Evolutionary conservation across 176 grass and related monocot species (phyloP).

Genomic region (Thinopyrum elongatum): DNA sequence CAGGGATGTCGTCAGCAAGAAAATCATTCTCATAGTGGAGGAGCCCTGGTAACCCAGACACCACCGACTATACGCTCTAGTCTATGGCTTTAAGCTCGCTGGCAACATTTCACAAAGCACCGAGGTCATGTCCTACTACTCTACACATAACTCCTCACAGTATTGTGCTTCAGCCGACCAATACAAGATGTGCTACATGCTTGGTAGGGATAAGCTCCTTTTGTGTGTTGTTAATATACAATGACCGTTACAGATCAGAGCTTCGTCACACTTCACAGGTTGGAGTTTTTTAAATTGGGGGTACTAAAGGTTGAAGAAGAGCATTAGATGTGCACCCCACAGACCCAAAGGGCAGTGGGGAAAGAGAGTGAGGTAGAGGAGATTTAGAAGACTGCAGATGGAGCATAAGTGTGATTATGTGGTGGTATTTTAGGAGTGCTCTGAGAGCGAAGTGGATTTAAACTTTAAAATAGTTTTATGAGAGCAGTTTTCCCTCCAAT

Average conservation of each 20-base stretch:
- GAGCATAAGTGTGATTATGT: conserved; percentile 2
- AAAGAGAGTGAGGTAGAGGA: not conserved
- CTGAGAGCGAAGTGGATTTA: not conserved
- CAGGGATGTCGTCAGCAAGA: not conserved
- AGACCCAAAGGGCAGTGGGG: not conserved
- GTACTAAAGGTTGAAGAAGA: not conserved
- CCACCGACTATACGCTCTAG: not conserved
- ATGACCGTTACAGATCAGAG: not conserved
- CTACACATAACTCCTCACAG: not conserved
- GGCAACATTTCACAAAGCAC: not conserved
- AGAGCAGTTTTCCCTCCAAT: not conserved
- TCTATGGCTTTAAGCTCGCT: not conserved
- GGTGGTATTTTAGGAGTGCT: not conserved
- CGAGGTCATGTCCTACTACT: not conserved
- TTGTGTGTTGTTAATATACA: not conserved
- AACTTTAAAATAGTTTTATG: not conserved
- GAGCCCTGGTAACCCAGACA: not conserved
- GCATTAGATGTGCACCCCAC: not conserved
- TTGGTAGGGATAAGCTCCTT: not conserved
- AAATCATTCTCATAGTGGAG: not conserved
- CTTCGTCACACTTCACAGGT: not conserved
- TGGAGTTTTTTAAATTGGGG: not conserved
- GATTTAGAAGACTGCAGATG: not conserved
- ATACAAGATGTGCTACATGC: not conserved
- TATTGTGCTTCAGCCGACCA: not conserved